These are phyloP conservation scores for Alternaria sp. DNA, from an alignment of 2,329 filamentous ascomycete species.

Conservation along the genomic window DNA sequence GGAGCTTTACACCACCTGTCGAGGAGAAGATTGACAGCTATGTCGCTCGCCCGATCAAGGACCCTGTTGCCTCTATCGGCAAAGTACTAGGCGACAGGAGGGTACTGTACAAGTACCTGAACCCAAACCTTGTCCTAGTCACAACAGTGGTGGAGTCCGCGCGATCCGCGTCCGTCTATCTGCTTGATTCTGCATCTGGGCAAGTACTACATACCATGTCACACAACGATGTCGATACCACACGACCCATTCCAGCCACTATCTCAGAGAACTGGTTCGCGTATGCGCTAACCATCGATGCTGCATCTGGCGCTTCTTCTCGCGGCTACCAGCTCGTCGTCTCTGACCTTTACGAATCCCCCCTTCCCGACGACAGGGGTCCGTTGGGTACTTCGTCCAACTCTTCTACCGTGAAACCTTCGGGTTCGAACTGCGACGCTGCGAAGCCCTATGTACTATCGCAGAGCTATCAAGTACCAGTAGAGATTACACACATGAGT, in stretches of 20 bases:
- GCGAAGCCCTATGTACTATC: slow-evolving; percentile 76
- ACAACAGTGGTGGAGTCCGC: slow-evolving; percentile 68
- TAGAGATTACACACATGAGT: slow-evolving; percentile 77
- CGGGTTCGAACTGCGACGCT: slow-evolving; percentile 61
- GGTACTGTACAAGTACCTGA: slow-evolving; percentile 98
- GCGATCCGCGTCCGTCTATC: slow-evolving; percentile 71
- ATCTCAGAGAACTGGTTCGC: slow-evolving; percentile 95
- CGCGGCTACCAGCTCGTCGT: slow-evolving; percentile 87
- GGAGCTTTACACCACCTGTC: slow-evolving; percentile 73
- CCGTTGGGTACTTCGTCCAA: slow-evolving; percentile 72
- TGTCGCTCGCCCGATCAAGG: slow-evolving; percentile 72
- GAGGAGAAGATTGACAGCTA: slow-evolving; percentile 73
- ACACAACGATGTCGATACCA: slow-evolving; percentile 75
- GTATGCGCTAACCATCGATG: slow-evolving; percentile 73
- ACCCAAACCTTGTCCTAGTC: slow-evolving; percentile 81
- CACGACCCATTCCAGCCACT: slow-evolving; percentile 75
- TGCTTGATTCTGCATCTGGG: slow-evolving; percentile 87
- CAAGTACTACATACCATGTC: slow-evolving; percentile 74
- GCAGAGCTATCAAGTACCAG: slow-evolving; percentile 80
- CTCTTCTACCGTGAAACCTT: slow-evolving; percentile 77
- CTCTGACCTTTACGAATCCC: slow-evolving; percentile 89
- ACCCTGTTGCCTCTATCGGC: slow-evolving; percentile 93
- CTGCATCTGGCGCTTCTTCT: slow-evolving; percentile 59
- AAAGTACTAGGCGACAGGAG: slow-evolving; percentile 88
- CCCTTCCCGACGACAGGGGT: slow-evolving; percentile 82